Evolutionary conservation across 2,329 filamentous ascomycete species (phyloP), one percentile per base, ranked within the genome.

Genomic region (Capronia americana): DNA sequence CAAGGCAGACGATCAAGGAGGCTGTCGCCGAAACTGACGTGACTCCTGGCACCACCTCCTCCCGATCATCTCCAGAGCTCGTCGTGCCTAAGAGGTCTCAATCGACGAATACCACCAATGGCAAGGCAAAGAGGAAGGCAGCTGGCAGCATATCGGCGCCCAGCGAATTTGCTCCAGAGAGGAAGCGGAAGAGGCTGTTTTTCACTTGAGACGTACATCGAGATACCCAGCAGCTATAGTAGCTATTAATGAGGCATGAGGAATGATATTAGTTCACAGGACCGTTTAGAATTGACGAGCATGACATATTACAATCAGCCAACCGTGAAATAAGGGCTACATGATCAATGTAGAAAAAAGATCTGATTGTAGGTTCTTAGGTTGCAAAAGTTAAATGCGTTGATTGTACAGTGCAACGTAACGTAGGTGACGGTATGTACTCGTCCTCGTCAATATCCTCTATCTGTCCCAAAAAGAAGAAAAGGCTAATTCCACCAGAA

Each of bases 1-100:
- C 93, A 0, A 85, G 89, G 63, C 88, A 91, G 74, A 92, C 92
- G 0, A 98, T 99, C 73, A 90, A 90, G 54, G 92, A 97, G 73
- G 90, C 88, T 0, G 89, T 95, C 0, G 88, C 71, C 12, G 67
- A 71, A 58, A 63, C 63, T 11, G 38, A 64, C 12, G 63, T 10
- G 3, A 34, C 63, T 10, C 24, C 57, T 5, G 41, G 26, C 24
- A 30, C 28, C 2, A 61, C 46, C 30, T 59, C 61, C 2, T 51
- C 30, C 5, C 50, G 59, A 14, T 54, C 55, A 17, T 61, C 67
- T 1, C 64, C 64, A 1, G 69, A 67, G 32, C 17, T 14, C 24
- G 26, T 26, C 24, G 34, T 20, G 34, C 50, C 32, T 26, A 32
- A 26, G 14, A 44, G 59, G 34, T 34, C 59, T 17, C 26, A 14